A percentile compares a stretch with the other conserved stretches of the same genome.
These are phyloP conservation scores for Didymella glomerata DNA, from an alignment of 2,329 filamentous ascomycete genomes.

Conservation along the genomic window DNA sequence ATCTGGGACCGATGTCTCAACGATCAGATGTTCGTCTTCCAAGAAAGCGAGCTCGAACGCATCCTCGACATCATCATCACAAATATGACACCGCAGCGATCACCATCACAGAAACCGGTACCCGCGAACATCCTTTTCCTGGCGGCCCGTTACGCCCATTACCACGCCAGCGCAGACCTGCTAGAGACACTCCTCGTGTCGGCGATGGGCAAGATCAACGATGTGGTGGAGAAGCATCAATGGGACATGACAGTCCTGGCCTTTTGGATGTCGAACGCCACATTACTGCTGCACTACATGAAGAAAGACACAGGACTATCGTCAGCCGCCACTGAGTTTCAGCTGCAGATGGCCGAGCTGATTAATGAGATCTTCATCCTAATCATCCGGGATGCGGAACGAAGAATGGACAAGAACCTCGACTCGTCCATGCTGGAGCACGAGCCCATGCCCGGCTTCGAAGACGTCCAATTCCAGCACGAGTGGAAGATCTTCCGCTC, in stretches of 20 bases:
- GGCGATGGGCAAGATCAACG: conserved; percentile 95
- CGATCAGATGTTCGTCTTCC: conserved; percentile 99
- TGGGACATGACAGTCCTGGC: conserved; percentile 99
- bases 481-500: conserved; percentile 98
- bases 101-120: conserved; percentile 95
- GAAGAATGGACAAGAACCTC: conserved; percentile 93
- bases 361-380: conserved; percentile 99
- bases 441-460: conserved; percentile 96
- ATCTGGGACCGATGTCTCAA: conserved; percentile 94
- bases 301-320: conserved; percentile 90
- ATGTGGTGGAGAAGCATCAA: conserved; percentile 92
- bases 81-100: conserved; percentile 95
- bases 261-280: conserved; percentile 98
- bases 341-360: conserved; percentile 89
- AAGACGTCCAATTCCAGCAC: conserved; percentile 95
- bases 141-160: conserved; percentile 94
- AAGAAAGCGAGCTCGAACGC: conserved; percentile 88
- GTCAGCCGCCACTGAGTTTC: conserved; percentile 84
- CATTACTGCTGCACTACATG: conserved; percentile 91
- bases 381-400: conserved; percentile 94
- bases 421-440: conserved; percentile 95
- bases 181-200: conserved; percentile 80
- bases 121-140: conserved; percentile 97
- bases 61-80: conserved; percentile 97
- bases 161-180: conserved; percentile 88